Conservation (phyloP, 192 early-diverging fungal species). For the Allomyces javanicus region DNA sequence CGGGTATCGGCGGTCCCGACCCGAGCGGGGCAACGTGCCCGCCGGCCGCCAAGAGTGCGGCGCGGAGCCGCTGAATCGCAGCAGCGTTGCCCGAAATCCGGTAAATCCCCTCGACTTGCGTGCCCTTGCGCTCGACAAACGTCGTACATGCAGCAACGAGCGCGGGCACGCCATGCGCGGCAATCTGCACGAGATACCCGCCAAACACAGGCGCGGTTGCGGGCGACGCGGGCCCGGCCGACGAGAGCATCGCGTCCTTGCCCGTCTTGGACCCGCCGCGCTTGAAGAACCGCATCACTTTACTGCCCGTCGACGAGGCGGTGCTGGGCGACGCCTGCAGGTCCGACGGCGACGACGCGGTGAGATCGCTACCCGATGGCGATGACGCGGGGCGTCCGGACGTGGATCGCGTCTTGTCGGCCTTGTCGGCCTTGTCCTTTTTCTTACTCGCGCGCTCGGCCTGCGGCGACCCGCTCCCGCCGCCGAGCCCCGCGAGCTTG, state of each 20-base stretch:
- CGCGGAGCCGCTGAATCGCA: not conserved
- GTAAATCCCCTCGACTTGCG: not conserved
- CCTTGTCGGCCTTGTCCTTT: too few relatives aligned
- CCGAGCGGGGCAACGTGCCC: not conserved
- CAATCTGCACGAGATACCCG: not conserved
- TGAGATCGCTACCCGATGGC: too few relatives aligned
- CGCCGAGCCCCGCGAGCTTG: too few relatives aligned
- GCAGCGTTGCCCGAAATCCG: not conserved
- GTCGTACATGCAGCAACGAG: not conserved
- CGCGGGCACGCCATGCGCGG: not conserved
- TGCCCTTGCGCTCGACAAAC: not conserved
- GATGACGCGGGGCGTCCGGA: too few relatives aligned
- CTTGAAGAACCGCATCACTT: too few relatives aligned
- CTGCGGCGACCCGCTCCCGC: too few relatives aligned
- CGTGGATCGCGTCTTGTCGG: too few relatives aligned
- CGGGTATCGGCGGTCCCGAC: too few relatives aligned
- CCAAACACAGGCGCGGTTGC: not conserved
- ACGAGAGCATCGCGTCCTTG: not conserved
- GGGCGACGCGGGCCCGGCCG: not conserved
- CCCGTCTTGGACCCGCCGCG: too few relatives aligned
- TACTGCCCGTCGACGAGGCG: not conserved
- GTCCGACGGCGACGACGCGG: not conserved
- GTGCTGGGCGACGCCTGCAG: not conserved
- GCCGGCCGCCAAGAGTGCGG: not conserved
- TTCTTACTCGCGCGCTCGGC: too few relatives aligned